Evolutionary conservation across 805 yeast genomes (phyloP), one percentile per base, ranked within the genome.

Genomic region (Ogataea henricii): DNA sequence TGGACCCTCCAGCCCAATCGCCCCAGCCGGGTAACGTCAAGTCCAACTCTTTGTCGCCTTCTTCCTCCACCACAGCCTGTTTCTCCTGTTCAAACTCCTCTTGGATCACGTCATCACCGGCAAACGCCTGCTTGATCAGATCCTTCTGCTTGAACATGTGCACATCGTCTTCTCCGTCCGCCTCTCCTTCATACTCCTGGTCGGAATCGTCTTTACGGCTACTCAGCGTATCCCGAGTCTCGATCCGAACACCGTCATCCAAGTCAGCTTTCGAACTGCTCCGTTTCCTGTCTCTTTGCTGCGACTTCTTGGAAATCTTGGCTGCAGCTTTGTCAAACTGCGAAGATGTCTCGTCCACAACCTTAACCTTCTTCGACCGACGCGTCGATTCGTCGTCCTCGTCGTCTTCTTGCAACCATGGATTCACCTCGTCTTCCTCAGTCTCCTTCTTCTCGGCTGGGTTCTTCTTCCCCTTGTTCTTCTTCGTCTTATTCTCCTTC

Each of bases 1-100:
- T 63, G 17, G 77, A 76, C 8, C 78, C 81, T 32, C 97, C 97
- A 9, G 92, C 87, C 99, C 99, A 94, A 37, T 86, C 87, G 40
- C 98, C 98, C 97, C 98, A 94, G 1, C 99, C 99, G 3, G 97
- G 98, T 44, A 91, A 69, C 0, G 96, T 85, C 40, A 86, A 70
- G 63, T 91, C 96, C 49, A 86, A 84, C 59, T 85, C 90, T 62
- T 89, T 78, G 67, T 92, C 97, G 48, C 82, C 97, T 66, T 92
- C 97, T 40, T 86, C 90, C 37, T 72, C 78, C 5, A 77, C 73
- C 10, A 78, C 78, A 55, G 79, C 76, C 48, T 74, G 71, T 70
- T 92, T 94, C 58, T 91, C 98, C 12, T 71, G 76, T 53, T 80
- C 82, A 65, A 94, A 94, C 55, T 90, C 90, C 29, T 57, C 76